phyloP scores from a whole-genome alignment of 345 rosid genomes.

The Eucalyptus pauciflora region DNA sequence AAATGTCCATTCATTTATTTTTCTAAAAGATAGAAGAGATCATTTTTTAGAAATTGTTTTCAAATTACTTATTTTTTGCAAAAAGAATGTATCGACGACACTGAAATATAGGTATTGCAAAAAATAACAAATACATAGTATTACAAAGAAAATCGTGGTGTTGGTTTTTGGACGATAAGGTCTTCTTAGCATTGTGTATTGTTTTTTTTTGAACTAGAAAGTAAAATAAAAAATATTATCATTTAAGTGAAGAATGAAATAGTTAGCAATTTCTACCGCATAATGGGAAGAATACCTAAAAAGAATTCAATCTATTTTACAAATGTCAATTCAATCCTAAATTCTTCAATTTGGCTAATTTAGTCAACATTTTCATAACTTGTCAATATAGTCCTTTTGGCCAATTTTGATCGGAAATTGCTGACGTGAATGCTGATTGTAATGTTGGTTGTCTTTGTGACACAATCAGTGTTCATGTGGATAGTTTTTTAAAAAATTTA shows the following conservation, averaged over 20 bases:
- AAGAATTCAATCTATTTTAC: neutral
- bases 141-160: neutral
- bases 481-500: too few species aligned
- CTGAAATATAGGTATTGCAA: neutral
- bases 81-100: too few species aligned
- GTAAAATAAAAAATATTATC: neutral
- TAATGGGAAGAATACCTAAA: neutral
- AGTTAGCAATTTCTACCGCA: neutral
- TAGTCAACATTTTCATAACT: neutral
- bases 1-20: too few species aligned
- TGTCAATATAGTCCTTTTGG: neutral
- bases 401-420: rapidly evolving
- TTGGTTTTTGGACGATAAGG: neutral
- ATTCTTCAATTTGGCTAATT: neutral
- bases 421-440: rapidly evolving
- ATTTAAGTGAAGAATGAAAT: neutral
- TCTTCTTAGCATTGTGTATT: neutral
- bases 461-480: rapidly evolving
- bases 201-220: neutral
- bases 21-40: too few species aligned
- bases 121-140: neutral
- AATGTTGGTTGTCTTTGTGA: neutral
- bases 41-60: too few species aligned
- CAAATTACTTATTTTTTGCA: too few species aligned
- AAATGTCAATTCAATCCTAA: neutral